Conservation (phyloP, 106 monocot genomes). For the Dioscorea alata region DNA sequence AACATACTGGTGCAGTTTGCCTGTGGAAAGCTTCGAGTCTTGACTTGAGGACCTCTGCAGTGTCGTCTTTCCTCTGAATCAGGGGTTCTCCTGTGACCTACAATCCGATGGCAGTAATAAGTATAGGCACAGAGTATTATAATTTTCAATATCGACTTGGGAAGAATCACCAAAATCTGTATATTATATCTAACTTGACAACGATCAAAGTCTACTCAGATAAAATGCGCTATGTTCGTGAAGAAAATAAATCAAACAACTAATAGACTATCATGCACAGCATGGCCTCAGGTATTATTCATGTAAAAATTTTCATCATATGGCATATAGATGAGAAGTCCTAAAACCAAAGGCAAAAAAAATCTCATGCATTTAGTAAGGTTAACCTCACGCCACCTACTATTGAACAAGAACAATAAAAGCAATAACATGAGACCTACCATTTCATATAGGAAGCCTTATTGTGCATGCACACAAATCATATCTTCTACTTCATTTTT, state of each 20-base stretch:
- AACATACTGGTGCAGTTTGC: slow-evolving; percentile 88
- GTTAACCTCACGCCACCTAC: not conserved
- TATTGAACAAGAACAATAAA: not conserved
- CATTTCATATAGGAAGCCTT: not conserved
- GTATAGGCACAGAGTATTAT: no score
- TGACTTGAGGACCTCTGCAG: slow-evolving; percentile 82
- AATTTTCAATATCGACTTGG: not conserved
- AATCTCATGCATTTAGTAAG: not conserved
- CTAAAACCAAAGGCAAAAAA: no score
- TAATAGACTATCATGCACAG: no score
- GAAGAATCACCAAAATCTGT: not conserved
- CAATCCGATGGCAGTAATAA: not conserved
- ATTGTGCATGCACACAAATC: no score
- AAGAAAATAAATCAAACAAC: no score
- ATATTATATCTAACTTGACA: no score
- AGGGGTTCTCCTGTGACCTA: slow-evolving; percentile 88
- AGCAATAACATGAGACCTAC: not conserved
- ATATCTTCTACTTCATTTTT: no score
- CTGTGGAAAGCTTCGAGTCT: slow-evolving; percentile 94
- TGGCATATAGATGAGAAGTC: not conserved
- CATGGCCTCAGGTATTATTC: no score
- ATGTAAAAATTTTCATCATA: no score
- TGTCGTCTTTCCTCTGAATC: slow-evolving; percentile 97
- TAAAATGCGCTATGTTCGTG: no score
- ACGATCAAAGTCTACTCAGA: no score